Evolutionary conservation across 148 eudicot genomes (phyloP), one percentile per base, ranked within the genome.

Genomic region (Simmondsia chinensis): DNA sequence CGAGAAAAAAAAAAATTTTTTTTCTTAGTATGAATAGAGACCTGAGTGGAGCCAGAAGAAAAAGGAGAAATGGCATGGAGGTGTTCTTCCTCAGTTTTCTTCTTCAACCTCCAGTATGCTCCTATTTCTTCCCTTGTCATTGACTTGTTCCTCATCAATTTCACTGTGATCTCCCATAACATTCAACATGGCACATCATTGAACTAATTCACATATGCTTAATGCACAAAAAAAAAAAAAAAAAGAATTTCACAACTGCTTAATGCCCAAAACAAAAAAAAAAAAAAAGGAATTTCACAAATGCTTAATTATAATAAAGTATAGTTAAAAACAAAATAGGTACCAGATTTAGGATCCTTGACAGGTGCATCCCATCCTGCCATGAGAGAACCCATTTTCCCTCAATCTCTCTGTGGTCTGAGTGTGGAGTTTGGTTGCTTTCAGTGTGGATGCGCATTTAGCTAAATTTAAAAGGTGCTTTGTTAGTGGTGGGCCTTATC

Each of bases 81-180:
- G 56, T 64, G 72, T n/a, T 60, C 70, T 24, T 71, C 73, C 36
- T 74, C 77, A 4, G 22, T 64, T 25, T 54, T 48, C 59, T 68
- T 71, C 60, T 50, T 64, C 3, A 59, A 54, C 47, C 37, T 71
- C 86, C 86, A 79, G 27, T 53, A 78, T 1, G 75, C 63, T 31
- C 65, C 77, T 20, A 74, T 79, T 39, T 60, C 81, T 20, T 62
- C 78, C 30, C 64, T 79, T 4, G 81, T 79, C 27, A 65, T 7
- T 7, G 86, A 79, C 41, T 36, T 68, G 41, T 71, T 69, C 54
- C 80, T 78, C 60, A 41, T 47, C 0, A 30, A 33, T 46, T 55
- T 71, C 39, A 50, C 85, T 78, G 69, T 27, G 17, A 57, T 10
- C 2, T 19, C 2, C 20, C 11, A 24, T 15, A 11, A 8, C 35